These are phyloP conservation scores for Takakia lepidozioides DNA, from an alignment of 225 moss, liverwort and hornwort species.

Conservation along the genomic window DNA sequence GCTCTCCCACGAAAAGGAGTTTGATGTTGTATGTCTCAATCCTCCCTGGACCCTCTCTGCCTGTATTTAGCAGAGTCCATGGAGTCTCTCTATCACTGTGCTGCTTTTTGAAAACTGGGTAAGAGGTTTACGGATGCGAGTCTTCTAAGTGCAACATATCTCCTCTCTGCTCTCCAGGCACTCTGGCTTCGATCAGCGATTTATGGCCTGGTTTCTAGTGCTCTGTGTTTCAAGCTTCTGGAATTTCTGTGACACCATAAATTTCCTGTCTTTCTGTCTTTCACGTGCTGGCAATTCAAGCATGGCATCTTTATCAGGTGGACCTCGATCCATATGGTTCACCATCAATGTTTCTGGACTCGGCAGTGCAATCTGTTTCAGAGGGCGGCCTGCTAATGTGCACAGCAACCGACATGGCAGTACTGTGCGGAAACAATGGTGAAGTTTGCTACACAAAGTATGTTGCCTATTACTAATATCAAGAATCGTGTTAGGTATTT, in stretches of 20 bases:
- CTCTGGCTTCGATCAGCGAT: background rate
- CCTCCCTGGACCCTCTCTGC: no score
- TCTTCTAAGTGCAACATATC: no score
- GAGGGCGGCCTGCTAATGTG: conserved; percentile 89
- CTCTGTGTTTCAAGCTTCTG: background rate
- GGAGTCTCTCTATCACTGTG: no score
- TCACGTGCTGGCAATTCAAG: background rate
- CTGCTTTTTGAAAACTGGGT: no score
- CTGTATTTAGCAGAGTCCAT: no score
- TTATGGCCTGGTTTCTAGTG: no score
- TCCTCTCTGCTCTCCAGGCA: no score
- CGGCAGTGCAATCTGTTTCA: conserved; percentile 80
- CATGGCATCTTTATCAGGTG: no score
- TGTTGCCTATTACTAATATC: no score
- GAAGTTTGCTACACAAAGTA: conserved; percentile 98
- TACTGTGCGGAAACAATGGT: conserved; percentile 97
- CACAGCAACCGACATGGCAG: conserved; percentile 98
- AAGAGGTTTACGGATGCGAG: no score
- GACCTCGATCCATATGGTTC: conserved; percentile 99
- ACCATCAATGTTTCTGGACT: conserved; percentile 91
- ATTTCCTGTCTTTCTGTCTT: background rate
- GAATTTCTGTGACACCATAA: no score
- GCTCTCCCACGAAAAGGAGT: conserved; percentile 95
- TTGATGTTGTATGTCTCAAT: conserved; percentile 58
- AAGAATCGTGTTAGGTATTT: no score